A percentile compares a stretch with the other conserved stretches of the same genome.
phyloP scores from a whole-genome alignment of 129 eudicot species.

The Saposhnikovia divaricata region DNA sequence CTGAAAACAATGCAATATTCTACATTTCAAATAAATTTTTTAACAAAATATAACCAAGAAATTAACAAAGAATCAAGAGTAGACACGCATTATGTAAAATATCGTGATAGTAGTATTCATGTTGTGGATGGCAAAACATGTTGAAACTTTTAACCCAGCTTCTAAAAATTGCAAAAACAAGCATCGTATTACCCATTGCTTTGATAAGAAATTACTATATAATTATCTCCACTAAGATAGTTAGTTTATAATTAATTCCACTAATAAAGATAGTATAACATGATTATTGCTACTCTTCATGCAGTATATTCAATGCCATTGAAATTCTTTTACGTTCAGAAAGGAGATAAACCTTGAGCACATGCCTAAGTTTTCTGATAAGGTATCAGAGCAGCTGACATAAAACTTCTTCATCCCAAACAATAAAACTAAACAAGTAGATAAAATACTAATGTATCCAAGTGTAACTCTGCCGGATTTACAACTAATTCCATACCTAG shows the following conservation, averaged over 20 bases:
- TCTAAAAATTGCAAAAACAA: neutral
- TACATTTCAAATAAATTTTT: slow-evolving; percentile 9
- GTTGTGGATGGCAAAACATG: neutral
- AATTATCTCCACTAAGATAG: neutral
- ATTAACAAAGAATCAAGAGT: neutral
- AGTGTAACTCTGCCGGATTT: slow-evolving; percentile 6
- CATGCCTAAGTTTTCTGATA: neutral
- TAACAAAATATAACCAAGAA: slow-evolving; percentile 5
- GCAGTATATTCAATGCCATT: neutral
- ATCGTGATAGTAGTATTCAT: neutral
- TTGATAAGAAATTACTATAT: neutral
- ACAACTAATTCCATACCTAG: slow-evolving; percentile 51
- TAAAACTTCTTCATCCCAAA: neutral
- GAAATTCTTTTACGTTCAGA: neutral
- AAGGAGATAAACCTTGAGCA: neutral
- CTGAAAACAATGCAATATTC: slow-evolving; percentile 40
- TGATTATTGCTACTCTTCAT: neutral
- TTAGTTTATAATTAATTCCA: neutral
- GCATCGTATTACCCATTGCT: neutral
- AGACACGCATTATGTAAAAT: neutral
- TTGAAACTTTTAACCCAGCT: neutral
- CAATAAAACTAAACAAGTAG: neutral
- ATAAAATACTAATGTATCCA: neutral
- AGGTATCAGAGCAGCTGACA: neutral
- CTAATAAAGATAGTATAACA: neutral